Conservation (phyloP, 2,329 filamentous ascomycete species). For the Scortechinia acanthostroma region DNA sequence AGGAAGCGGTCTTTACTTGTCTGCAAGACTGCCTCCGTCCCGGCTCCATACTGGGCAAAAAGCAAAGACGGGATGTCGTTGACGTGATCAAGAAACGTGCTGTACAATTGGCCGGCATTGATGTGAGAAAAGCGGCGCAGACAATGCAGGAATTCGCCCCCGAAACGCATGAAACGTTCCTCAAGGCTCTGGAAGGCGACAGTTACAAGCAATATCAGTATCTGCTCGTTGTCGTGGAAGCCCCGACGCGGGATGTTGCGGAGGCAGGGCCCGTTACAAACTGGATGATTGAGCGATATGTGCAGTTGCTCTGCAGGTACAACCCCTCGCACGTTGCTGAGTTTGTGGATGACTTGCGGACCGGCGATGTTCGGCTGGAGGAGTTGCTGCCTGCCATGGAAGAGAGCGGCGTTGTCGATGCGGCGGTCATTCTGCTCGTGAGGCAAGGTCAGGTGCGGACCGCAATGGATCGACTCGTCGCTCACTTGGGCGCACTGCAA, state of each 20-base stretch:
- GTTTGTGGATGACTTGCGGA: not conserved
- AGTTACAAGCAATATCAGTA: constrained; percentile 56
- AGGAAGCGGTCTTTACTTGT: constrained; percentile 70
- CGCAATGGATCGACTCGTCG: not conserved
- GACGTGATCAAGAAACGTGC: constrained; percentile 49
- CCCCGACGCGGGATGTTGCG: constrained; percentile 13
- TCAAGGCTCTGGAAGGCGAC: constrained; percentile 43
- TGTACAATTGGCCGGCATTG: constrained; percentile 44
- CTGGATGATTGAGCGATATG: constrained; percentile 15
- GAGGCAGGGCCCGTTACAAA: constrained; percentile 16
- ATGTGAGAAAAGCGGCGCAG: constrained; percentile 45
- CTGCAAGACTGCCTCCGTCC: constrained; percentile 69
- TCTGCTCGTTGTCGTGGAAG: constrained; percentile 22
- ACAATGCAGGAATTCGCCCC: constrained; percentile 46
- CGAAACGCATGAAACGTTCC: constrained; percentile 43
- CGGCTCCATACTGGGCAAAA: not conserved
- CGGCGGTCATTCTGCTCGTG: constrained; percentile 1
- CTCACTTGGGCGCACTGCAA: not conserved
- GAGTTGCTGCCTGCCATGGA: not conserved
- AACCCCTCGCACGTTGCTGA: not conserved
- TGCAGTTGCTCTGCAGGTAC: constrained; percentile 10
- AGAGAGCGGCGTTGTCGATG: not conserved
- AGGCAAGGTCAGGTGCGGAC: not conserved
- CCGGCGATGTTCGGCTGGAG: not conserved
- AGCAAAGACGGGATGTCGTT: constrained; percentile 58